Conservation (phyloP, 441 rosid genomes). For the Capsella rubella region DNA sequence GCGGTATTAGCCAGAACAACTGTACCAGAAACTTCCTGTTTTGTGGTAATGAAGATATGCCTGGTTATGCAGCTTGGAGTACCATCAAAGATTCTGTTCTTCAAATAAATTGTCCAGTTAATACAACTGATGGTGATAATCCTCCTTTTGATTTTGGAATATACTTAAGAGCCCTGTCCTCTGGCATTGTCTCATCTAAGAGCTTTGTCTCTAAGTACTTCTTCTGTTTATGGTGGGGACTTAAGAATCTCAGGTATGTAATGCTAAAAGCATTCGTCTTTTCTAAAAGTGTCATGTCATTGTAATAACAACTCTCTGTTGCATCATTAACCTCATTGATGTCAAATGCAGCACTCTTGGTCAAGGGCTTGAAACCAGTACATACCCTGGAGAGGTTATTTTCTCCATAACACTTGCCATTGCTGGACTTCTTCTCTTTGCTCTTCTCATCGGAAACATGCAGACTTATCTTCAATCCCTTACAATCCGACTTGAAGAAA, state of each 20-base stretch:
- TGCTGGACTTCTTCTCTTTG: slow-evolving; percentile 94
- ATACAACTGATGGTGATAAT: slow-evolving; percentile 40
- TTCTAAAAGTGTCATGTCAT: not conserved
- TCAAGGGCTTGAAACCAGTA: slow-evolving; percentile 96
- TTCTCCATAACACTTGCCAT: slow-evolving; percentile 91
- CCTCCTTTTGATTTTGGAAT: slow-evolving; percentile 86
- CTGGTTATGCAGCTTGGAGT: slow-evolving; percentile 60
- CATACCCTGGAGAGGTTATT: slow-evolving; percentile 85
- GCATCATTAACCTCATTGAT: slow-evolving; percentile 25
- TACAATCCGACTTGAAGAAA: slow-evolving; percentile 95
- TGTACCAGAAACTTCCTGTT: slow-evolving; percentile 68
- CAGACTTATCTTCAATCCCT: slow-evolving; percentile 99
- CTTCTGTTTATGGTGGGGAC: slow-evolving; percentile 99
- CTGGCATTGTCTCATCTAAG: slow-evolving; percentile 74
- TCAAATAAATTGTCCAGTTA: slow-evolving; percentile 48
- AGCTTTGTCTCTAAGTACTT: slow-evolving; percentile 79
- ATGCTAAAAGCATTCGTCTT: not conserved
- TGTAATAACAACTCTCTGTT: not conserved
- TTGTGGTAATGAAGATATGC: slow-evolving; percentile 68
- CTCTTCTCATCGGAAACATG: slow-evolving; percentile 98
- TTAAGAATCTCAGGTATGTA: slow-evolving; percentile 88
- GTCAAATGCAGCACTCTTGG: slow-evolving; percentile 84
- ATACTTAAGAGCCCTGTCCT: slow-evolving; percentile 66
- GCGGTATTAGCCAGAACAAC: slow-evolving; percentile 23
- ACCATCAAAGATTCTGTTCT: slow-evolving; percentile 48